Conservation (phyloP, 2,329 filamentous ascomycete species). For the Sporothrix sp. region DNA sequence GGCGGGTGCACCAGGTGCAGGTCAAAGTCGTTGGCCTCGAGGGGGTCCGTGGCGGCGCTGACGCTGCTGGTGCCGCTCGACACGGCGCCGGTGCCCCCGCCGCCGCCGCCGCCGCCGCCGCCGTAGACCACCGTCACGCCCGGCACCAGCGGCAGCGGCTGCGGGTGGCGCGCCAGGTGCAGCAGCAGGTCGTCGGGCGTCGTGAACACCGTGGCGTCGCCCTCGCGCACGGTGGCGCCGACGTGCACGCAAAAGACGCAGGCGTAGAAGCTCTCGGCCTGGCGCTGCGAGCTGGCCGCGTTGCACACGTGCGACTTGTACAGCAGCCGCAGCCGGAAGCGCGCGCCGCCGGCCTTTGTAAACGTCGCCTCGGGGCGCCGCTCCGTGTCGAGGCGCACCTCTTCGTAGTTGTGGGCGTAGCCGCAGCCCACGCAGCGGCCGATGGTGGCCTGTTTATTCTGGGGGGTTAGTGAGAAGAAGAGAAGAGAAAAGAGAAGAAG, state of each 20-base stretch:
- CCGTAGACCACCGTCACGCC: conserved; percentile 32
- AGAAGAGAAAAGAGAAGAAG: neutral
- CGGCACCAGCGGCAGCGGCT: conserved; percentile 29
- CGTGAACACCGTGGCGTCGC: conserved; percentile 34
- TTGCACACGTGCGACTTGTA: conserved; percentile 34
- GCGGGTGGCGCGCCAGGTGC: conserved; percentile 32
- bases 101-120: conserved; percentile 11
- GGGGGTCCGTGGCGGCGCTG: conserved; percentile 12
- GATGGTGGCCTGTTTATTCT: conserved; percentile 20
- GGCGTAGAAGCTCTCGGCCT: conserved; percentile 27
- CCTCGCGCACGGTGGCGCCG: conserved; percentile 27
- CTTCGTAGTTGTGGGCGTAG: conserved; percentile 24
- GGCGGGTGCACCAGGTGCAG: conserved; percentile 29
- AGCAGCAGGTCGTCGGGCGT: conserved; percentile 28
- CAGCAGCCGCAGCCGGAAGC: conserved; percentile 32
- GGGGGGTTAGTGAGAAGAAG: conserved; percentile 7
- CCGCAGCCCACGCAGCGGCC: conserved; percentile 22
- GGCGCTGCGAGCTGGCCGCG: conserved; percentile 18
- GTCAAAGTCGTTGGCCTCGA: conserved; percentile 26
- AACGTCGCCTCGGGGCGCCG: conserved; percentile 27
- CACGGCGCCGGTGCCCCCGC: conserved; percentile 15
- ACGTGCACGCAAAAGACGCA: conserved; percentile 32
- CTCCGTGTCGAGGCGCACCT: conserved; percentile 25
- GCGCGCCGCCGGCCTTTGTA: conserved; percentile 24
- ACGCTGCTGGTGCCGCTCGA: conserved; percentile 10